These are phyloP conservation scores for Rhodotorula babjevae DNA, from an alignment of 768 basidiomycete species.

Conservation along the genomic window DNA sequence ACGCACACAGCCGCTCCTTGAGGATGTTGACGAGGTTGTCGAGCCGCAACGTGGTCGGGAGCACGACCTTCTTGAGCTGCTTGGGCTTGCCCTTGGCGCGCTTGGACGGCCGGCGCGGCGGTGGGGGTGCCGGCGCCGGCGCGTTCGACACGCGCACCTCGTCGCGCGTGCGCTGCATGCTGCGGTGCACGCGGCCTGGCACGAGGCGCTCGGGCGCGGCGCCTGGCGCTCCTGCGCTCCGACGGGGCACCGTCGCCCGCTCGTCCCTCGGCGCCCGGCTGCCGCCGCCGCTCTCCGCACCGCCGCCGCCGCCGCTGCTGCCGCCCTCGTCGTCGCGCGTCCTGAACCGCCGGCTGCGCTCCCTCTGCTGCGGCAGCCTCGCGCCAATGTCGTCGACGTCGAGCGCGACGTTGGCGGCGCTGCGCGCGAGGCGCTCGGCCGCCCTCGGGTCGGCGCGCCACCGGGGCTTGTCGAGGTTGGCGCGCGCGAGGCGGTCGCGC, in stretches of 20 bases:
- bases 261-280: background rate
- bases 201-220: background rate
- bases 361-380: constrained; percentile 1
- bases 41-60: constrained; percentile 19
- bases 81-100: background rate
- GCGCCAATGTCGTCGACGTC: background rate
- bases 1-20: constrained; percentile 26
- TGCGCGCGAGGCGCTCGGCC: background rate
- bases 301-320: too few species aligned
- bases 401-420: constrained; percentile 5
- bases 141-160: background rate
- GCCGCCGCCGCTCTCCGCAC: background rate
- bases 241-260: background rate
- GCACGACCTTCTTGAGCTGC: constrained; percentile 16
- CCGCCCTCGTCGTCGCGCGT: background rate
- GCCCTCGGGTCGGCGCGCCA: background rate
- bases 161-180: background rate
- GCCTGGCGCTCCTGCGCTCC: background rate
- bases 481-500: background rate
- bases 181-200: background rate
- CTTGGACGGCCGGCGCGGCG: background rate
- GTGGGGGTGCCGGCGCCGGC: background rate
- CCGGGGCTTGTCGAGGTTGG: constrained; percentile 5
- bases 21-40: constrained; percentile 28
- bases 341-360: constrained; percentile 9